Conservation (phyloP, 495 filamentous ascomycete species). For the Penicillium ochrochloron region DNA sequence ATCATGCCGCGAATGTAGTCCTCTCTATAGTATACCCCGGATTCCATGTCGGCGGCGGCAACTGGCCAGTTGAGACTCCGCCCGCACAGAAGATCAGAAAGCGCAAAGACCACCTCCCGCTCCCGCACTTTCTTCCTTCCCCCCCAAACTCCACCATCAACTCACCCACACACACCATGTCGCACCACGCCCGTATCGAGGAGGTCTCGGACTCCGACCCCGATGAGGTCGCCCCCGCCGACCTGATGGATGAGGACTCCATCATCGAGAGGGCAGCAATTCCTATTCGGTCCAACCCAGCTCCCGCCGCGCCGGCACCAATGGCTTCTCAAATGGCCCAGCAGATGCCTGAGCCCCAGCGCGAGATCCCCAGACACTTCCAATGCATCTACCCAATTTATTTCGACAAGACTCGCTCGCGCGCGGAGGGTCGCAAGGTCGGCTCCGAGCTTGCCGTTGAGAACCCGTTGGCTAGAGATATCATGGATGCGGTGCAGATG, state of each 20-base stretch:
- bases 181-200: constrained; percentile 80
- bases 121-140: constrained; percentile 24
- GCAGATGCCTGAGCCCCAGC: constrained; percentile 42
- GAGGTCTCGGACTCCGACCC: constrained; percentile 83
- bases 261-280: constrained; percentile 43
- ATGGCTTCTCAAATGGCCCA: constrained; percentile 43
- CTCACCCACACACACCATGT: constrained; percentile 59
- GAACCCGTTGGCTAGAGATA: constrained; percentile 88
- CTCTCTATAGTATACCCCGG: not conserved
- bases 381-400: constrained; percentile 95
- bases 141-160: constrained; percentile 2
- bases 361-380: constrained; percentile 70
- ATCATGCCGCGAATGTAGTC: not conserved
- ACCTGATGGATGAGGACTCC: constrained; percentile 56
- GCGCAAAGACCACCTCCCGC: constrained; percentile 20
- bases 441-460: constrained; percentile 68
- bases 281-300: constrained; percentile 16
- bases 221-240: constrained; percentile 75
- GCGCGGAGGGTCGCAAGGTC: constrained; percentile 81
- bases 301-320: not conserved
- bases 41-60: not conserved
- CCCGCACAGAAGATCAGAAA: constrained; percentile 20
- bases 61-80: constrained; percentile 13
- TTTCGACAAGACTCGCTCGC: constrained; percentile 78
- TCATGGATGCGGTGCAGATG: constrained; percentile 78